Base-by-base conservation (phyloP, 1,284 basidiomycete species). In the Mrakiaceae sp. region DNA sequence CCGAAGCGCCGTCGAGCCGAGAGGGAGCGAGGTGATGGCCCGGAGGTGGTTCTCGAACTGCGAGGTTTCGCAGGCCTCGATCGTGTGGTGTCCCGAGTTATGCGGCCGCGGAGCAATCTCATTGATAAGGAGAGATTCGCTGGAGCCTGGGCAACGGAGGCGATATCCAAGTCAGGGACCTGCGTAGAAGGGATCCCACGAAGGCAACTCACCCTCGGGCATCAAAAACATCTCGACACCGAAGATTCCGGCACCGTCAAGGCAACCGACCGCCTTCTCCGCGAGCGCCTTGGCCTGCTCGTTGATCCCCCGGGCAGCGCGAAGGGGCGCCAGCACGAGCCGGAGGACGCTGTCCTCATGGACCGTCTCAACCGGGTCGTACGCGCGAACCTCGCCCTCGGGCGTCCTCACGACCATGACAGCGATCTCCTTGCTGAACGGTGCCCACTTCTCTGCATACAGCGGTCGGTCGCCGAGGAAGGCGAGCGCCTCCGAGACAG, bases 41-140 rank as follows among this genome's bases (percentile, higher is more conserved):
- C 94, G 90, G 51, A 98, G 85, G 76, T 98, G 96, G 72, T 98
- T 97, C 75, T 95, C 93, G 78, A 93, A 99, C 78, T 98, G 96
- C 11, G 92, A 97, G 3, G 92, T 90, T 70, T 91, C 82, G 75
- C 91, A 96, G 0, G 95, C 94, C 78, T 98, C 95, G 73, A 98
- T 98, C n/a, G 95, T 98, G 77, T 98, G 97, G 76, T 99, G 96
- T 0, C 95, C 95, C 8, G 93, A 97, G 78, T 98, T 99, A 77
- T 99, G 96, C 0, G 96, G 95, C 39, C 96, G 84, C n/a, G 96
- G 96, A 0, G 96, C 96, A 68, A 99, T 97, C 78, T 99, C 96
- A 77, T 99, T 98, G 70, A 98, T 82, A 66, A 87, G 84, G 3
- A 98, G 81, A 0, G 80, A 77, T 40, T 88, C 91, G 12, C 16